Base-by-base conservation (phyloP, 176 grass and related monocot genomes). In the Phoenix roebelenii region DNA sequence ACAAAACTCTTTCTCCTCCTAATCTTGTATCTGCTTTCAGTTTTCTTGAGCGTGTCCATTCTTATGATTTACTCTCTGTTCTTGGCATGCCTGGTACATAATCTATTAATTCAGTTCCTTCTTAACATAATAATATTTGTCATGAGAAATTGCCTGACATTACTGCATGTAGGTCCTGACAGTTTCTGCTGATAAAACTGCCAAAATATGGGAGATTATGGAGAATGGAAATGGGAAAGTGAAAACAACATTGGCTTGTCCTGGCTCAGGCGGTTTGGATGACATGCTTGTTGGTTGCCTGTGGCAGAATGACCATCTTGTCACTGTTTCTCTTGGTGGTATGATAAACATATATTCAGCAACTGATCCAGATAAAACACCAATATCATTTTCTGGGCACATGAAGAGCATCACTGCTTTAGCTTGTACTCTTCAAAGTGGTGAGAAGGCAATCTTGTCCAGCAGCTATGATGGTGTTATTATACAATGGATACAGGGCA, bases 171-270 rank as follows among this genome's bases (percentile, higher is more conserved):
- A 98, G 93, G 87, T 98, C 57, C 68, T 98, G 39, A 98, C 93
- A 22, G 93, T 98, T 71, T 98, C 93, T 55, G 93, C 93, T 58
- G 93, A 98, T 66, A 98, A 98, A 82, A 88, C 84, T 69, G 93
- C 93, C 0, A 98, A 92, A 98, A 54, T 98, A 67, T 98, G 93
- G 93, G 93, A 92, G 65, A 92, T 98, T 51, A 61, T 63, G 65
- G 93, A 91, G 60, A 87, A 88, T 26, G 87, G 69, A 58, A 78
- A 72, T 83, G 93, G 87, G 28, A 88, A 83, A 59, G 25, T 91
- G 66, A 83, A 80, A 48, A 88, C 74, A 85, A 92, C 84, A 65
- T 71, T 97, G 72, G 77, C 49, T 74, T 78, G 70, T 57, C 25
- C 70, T 83, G 87, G 87, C 60, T 85, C 67, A 50, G 93, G 93